Base-by-base conservation (phyloP, 441 rosid genomes). In the Populus hybrid region DNA sequence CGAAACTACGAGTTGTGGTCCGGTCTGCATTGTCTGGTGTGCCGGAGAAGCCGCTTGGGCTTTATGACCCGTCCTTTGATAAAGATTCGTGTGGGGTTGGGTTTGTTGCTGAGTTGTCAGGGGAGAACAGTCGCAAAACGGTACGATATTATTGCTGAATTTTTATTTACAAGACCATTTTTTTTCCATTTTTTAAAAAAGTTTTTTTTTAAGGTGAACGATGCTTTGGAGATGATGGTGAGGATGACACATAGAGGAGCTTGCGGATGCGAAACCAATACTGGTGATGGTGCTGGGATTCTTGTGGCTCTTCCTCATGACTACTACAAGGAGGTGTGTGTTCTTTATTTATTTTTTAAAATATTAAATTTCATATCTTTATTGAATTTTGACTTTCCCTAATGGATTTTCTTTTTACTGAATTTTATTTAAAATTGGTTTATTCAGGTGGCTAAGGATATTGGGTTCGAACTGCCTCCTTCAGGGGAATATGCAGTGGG, bases 11-110 rank as follows among this genome's bases (percentile, higher is more conserved):
- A 34, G 84, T 90, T 68, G 86, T 88, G 74, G 91, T 93, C 16
- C 86, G 88, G 14, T 89, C 97, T 3, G 86, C 97, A 73, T 88
- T 97, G 79, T 97, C 98, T 7, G 91, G 88, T 10, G 93, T 88
- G 35, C 99, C 99, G 54, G 98, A 91, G 87, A 95, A 97, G 88
- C 98, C 98, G 20, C 92, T 95, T 0, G 99, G 99, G 42, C 93
- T 97, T 0, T 97, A 97, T 68, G 98, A 97, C 81, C 98, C 99
- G 72, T 83, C 92, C 10, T 90, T 86, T 67, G 99, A 97, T 81
- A 97, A 95, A 87, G 99, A 97, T 81, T 95, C 99, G 7, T 97
- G 99, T 72, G 99, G 99, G 59, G 99, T 97, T 64, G 99, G 99
- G 69, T 97, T 97, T 38, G 99, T 95, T 2, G 99, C 99, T 5